phyloP scores from a whole-genome alignment of 306 rosid species.

The Rosa multiflora region DNA sequence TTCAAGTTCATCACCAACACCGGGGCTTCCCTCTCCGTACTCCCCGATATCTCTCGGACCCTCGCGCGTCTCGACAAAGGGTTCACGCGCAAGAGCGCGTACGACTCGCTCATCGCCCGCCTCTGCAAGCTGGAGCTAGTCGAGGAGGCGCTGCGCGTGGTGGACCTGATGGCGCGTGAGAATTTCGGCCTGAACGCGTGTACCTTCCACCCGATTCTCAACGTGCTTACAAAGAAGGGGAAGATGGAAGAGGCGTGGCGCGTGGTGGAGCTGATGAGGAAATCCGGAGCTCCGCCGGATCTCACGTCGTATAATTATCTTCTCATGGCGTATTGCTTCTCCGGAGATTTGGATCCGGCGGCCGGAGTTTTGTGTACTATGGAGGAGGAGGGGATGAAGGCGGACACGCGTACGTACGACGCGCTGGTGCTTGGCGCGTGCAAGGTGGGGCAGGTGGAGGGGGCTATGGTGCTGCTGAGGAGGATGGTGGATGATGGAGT shows the following conservation, averaged over 20 bases:
- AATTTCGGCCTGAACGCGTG: constrained; percentile 13
- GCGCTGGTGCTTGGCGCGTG: constrained; percentile 65
- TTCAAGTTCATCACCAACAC: constrained; percentile 54
- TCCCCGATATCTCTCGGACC: constrained; percentile 29
- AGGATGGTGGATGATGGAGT: constrained; percentile 66
- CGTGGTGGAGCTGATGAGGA: constrained; percentile 43
- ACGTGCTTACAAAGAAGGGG: constrained; percentile 26
- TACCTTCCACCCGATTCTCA: constrained; percentile 45
- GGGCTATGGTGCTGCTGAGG: constrained; percentile 54
- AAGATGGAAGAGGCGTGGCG: constrained; percentile 36
- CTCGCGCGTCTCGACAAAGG: constrained; percentile 40
- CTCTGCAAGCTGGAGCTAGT: constrained; percentile 41
- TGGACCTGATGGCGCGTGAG: constrained; percentile 37
- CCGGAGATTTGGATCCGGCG: constrained; percentile 33
- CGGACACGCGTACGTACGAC: constrained; percentile 50
- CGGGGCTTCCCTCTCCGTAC: constrained; percentile 21
- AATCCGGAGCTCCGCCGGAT: constrained; percentile 31
- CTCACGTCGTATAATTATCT: constrained; percentile 35
- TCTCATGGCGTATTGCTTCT: constrained; percentile 32
- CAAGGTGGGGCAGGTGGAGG: constrained; percentile 46
- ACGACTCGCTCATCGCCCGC: constrained; percentile 53
- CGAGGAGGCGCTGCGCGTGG: constrained; percentile 38
- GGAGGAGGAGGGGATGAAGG: constrained; percentile 33
- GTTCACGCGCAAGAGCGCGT: constrained; percentile 40
- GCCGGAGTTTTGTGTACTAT: constrained; percentile 34